These are phyloP conservation scores for Casaregolazyma lundiana DNA, from an alignment of 1,139 yeast genomes.

Conservation along the genomic window DNA sequence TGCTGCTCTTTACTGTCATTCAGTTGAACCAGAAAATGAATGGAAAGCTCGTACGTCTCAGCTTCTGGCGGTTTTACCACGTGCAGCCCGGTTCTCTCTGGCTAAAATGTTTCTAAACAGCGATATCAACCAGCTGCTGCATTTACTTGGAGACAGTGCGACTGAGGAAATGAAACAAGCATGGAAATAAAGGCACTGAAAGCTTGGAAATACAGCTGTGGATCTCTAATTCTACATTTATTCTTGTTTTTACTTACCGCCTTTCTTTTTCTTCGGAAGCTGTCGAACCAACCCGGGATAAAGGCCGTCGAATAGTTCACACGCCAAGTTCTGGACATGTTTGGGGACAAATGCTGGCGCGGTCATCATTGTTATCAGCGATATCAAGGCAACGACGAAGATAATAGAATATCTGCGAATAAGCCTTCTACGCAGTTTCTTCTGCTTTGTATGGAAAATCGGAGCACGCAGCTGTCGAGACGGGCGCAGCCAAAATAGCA, in stretches of 20 bases:
- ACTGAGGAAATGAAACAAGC: conserved; percentile 1
- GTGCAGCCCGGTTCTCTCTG: conserved; percentile 17
- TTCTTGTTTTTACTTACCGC: not conserved
- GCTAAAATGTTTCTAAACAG: conserved; percentile 16
- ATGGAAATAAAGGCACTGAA: not conserved
- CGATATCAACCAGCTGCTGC: not conserved
- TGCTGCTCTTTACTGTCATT: conserved; percentile 27
- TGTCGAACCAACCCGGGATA: conserved; percentile 11
- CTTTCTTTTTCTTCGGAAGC: not conserved
- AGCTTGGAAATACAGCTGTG: not conserved
- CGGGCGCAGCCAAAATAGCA: conserved; percentile 79
- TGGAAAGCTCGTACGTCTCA: conserved; percentile 11
- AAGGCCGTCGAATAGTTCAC: conserved; percentile 7
- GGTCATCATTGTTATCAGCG: conserved; percentile 71
- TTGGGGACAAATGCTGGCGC: conserved; percentile 69
- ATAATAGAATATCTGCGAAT: conserved; percentile 85
- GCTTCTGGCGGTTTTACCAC: conserved; percentile 14
- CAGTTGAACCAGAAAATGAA: not conserved
- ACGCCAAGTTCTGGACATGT: not conserved
- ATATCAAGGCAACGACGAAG: conserved; percentile 61
- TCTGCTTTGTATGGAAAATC: conserved; percentile 89
- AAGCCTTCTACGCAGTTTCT: conserved; percentile 95
- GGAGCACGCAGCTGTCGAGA: conserved; percentile 45
- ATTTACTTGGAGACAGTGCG: not conserved
- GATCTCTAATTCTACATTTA: not conserved